Conservation (phyloP, 805 yeast species). For the Nakazawaea laoshanensis region DNA sequence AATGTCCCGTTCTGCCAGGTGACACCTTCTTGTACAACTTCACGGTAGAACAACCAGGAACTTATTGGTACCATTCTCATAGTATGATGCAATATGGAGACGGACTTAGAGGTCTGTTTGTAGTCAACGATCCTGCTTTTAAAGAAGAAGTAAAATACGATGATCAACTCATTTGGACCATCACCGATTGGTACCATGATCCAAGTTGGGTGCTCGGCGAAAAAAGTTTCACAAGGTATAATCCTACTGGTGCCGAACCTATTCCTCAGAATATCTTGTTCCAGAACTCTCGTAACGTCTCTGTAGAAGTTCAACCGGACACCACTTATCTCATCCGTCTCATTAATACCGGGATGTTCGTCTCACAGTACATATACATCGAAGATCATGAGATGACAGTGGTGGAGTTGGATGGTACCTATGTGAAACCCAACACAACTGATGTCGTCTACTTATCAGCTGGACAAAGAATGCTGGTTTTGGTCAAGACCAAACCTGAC, state of each 20-base stretch:
- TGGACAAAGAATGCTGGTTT: conserved; percentile 74
- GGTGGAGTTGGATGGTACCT: conserved; percentile 71
- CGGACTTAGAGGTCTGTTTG: conserved; percentile 63
- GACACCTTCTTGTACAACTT: conserved; percentile 63
- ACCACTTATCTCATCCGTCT: conserved; percentile 59
- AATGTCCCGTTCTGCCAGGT: conserved; percentile 71
- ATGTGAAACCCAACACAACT: conserved; percentile 48
- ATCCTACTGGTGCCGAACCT: conserved; percentile 85
- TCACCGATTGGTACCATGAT: conserved; percentile 60
- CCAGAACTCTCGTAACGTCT: conserved; percentile 53
- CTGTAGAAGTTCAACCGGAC: conserved; percentile 46
- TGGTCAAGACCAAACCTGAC: conserved; percentile 45
- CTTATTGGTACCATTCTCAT: conserved; percentile 84
- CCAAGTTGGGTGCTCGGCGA: conserved; percentile 35
- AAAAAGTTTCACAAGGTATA: conserved; percentile 51
- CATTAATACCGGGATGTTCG: conserved; percentile 63
- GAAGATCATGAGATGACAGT: conserved; percentile 68
- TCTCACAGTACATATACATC: conserved; percentile 58
- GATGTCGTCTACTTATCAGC: conserved; percentile 57
- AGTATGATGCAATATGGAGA: conserved; percentile 72
- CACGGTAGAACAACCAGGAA: conserved; percentile 63
- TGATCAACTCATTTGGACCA: conserved; percentile 46
- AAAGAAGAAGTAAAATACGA: conserved; percentile 41
- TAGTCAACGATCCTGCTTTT: conserved; percentile 46
- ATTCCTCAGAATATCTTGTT: conserved; percentile 59